Evolutionary conservation across 179 eudicot genomes (phyloP), one percentile per base, ranked within the genome.

Genomic region (Carnegiea gigantea): DNA sequence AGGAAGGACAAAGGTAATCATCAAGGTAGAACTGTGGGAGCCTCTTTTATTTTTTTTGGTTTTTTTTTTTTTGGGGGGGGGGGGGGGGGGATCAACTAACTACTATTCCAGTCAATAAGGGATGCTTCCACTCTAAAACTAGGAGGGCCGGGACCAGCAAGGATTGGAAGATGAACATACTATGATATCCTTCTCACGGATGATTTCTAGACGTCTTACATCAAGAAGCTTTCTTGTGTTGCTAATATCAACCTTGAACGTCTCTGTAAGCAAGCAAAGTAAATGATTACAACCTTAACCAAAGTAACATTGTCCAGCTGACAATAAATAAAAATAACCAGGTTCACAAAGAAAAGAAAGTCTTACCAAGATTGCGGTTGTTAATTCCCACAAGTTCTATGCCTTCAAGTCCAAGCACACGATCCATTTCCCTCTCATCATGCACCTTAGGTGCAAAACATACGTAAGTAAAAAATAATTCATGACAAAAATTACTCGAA

Each of bases 151-250:
- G 20, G 60, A 77, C 15, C 62, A 20, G 43, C 14, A 77, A 21
- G 3, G 49, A 44, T 48, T 10, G 54, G 11, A 18, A 21, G 28
- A 53, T 26, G 38, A 62, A 78, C 99, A 85, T 82, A 95, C 99
- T 75, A 90, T 84, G 44, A 95, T 94, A 82, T 90, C 88, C 79
- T 81, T 92, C 46, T 88, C 82, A 33, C 77, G 88, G 77, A 95
- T 90, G 62, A 81, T 82, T 71, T 88, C 78, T 18, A 95, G 91
- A 43, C 95, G 98, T 70, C 88, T 89, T 64, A 87, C 88, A 86
- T 92, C 92, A 84, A 95, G 98, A 90, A 95, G 98, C 87, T 88
- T 92, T 86, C 84, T 94, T 83, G 99, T 95, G 84, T 87, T 94
- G 78, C 92, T 81, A 44, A 92, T 92, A 82, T 94, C 99, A 75